Evolutionary conservation across 1,139 yeast genomes (phyloP).

Genomic region (Yamadazyma membranifaciens): DNA sequence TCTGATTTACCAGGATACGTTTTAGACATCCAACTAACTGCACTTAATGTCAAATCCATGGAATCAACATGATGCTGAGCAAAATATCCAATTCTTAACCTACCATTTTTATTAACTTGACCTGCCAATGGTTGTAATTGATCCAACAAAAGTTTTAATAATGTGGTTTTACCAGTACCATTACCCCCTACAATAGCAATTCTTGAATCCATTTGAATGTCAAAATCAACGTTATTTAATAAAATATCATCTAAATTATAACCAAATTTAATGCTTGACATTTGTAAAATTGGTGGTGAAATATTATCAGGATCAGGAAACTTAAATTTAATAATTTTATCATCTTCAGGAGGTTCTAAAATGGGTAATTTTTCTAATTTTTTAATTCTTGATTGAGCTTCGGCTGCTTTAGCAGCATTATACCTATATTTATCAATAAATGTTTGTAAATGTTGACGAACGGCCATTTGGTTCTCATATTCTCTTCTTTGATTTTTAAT

Average conservation of each 20-base stretch:
- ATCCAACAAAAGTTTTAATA: constrained; percentile 82
- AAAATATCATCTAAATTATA: constrained; percentile 63
- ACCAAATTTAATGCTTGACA: constrained; percentile 85
- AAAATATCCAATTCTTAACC: constrained; percentile 92
- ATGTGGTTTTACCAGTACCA: constrained; percentile 98
- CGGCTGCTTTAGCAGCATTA: constrained; percentile 95
- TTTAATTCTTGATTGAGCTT: constrained; percentile 96
- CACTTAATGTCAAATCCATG: constrained; percentile 87
- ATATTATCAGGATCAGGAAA: constrained; percentile 94
- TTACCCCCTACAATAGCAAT: constrained; percentile 98
- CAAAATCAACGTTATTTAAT: constrained; percentile 77
- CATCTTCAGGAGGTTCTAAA: constrained; percentile 94
- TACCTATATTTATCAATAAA: constrained; percentile 95
- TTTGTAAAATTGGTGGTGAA: constrained; percentile 91
- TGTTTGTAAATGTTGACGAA: constrained; percentile 86
- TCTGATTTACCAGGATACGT: constrained; percentile 92
- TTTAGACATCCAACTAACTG: constrained; percentile 92
- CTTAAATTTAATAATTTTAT: constrained; percentile 75
- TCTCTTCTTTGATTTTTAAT: constrained; percentile 90
- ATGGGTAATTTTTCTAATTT: constrained; percentile 91
- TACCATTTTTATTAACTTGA: constrained; percentile 71
- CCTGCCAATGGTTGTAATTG: constrained; percentile 72
- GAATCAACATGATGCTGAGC: constrained; percentile 99
- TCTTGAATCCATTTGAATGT: constrained; percentile 90
- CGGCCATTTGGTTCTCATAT: constrained; percentile 96